Evolutionary conservation across 805 yeast species (phyloP).

Genomic region (Lachancea fermentati): DNA sequence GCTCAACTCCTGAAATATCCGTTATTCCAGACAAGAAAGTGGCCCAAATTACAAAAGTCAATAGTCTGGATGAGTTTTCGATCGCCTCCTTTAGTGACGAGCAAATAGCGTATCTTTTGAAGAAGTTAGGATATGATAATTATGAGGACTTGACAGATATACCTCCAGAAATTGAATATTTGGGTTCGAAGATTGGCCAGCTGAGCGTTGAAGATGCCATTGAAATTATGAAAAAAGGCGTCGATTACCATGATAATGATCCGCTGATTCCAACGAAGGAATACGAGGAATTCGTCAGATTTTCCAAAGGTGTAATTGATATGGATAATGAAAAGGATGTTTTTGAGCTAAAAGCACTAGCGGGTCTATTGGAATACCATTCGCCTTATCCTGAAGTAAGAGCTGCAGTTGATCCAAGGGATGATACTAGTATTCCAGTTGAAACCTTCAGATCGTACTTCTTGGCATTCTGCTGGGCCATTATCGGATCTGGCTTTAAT

Average conservation of each 20-base stretch:
- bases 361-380: conserved; percentile 37
- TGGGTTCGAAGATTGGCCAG: conserved; percentile 37
- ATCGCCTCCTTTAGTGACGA: background rate
- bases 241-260: conserved; percentile 41
- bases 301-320: conserved; percentile 26
- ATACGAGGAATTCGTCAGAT: conserved; percentile 31
- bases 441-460: conserved; percentile 43
- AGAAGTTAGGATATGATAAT: background rate
- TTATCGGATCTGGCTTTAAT: conserved; percentile 49
- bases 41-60: too few species aligned
- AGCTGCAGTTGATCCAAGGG: conserved; percentile 49
- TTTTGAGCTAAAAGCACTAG: conserved; percentile 28
- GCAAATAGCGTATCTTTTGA: background rate
- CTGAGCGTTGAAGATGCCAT: conserved; percentile 37
- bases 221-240: conserved; percentile 36
- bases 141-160: background rate
- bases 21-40: too few species aligned
- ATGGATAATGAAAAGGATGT: conserved; percentile 17
- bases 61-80: too few species aligned
- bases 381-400: conserved; percentile 67
- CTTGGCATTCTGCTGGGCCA: conserved; percentile 40
- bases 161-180: conserved; percentile 28
- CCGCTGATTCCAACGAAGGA: conserved; percentile 40
- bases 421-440: conserved; percentile 43
- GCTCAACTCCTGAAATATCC: too few species aligned